Evolutionary conservation across 2,329 filamentous ascomycete species (phyloP), one percentile per base, ranked within the genome.

Genomic region (Pseudogymnoascus destructans): DNA sequence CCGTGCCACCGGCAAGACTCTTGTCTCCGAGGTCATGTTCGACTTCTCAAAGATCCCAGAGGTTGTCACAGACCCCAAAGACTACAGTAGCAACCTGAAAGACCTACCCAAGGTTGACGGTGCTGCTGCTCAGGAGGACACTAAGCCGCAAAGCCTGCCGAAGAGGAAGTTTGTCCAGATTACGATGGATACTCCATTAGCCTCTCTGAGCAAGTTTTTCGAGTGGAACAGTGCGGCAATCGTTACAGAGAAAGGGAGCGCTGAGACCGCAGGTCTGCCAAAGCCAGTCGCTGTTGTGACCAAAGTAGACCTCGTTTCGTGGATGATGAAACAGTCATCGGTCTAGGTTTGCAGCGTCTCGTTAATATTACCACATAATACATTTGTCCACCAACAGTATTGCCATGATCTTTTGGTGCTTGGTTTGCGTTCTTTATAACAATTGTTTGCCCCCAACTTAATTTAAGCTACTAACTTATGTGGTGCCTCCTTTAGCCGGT

Each of bases 191-290:
- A 98, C 93, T 1, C 86, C 87, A 2, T 77, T 98, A 36, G 81
- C 80, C 52, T 85, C 87, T 46, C 78, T 98, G 58, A 92, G 89
- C 75, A 84, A 87, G 67, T 98, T 98, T 74, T 89, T 97, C 64
- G 90, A 97, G 74, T 97, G 93, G 90, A 97, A 98, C 73, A 93
- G 87, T 65, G 92, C 93, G 0, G 93, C 93, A 0, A 84, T 98
- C 55, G 89, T 98, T 2, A 98, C 92, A 0, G 91, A 97, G 71
- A 79, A 81, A 64, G 75, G 75, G 10, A 73, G 73, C 38, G 78
- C 59, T 73, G 76, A 58, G 73, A 77, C 60, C 10, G 67, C 67
- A 38, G 65, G 67, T n/a, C 71, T 81, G 58, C 79, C 79, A 49
- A 95, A 89, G 76, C 90, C 95, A 1, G 77, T 93, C 55, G 93